Conservation (phyloP, 805 yeast genomes). For the Candida fluviatilis region DNA sequence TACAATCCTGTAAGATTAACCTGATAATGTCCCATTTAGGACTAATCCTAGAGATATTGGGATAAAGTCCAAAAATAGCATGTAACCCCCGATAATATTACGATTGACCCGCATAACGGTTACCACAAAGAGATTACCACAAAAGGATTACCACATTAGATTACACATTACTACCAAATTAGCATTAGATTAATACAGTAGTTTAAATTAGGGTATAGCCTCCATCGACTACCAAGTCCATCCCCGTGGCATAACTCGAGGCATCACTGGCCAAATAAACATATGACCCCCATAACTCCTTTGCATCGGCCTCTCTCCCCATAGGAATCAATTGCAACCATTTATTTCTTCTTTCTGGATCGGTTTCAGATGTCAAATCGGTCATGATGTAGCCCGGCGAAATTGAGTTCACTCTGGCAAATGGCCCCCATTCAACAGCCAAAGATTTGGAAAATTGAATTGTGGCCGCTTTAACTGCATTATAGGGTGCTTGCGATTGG, state of each 20-base stretch:
- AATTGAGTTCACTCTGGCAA: constrained; percentile 40
- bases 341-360: constrained; percentile 24
- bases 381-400: constrained; percentile 43
- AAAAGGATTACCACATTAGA: too few species aligned
- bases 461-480: constrained; percentile 44
- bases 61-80: too few species aligned
- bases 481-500: constrained; percentile 43
- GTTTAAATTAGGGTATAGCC: constrained; percentile 33
- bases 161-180: too few species aligned
- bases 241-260: constrained; percentile 40
- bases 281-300: constrained; percentile 45
- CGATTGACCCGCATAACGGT: too few species aligned
- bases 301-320: constrained; percentile 43
- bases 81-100: too few species aligned
- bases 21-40: too few species aligned
- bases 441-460: constrained; percentile 40
- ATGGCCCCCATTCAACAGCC: constrained; percentile 47
- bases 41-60: too few species aligned
- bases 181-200: too few species aligned
- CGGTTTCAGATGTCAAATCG: constrained; percentile 36
- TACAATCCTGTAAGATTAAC: too few species aligned
- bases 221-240: constrained; percentile 44
- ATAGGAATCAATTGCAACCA: constrained; percentile 42
- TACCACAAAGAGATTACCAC: too few species aligned
- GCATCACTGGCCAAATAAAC: constrained; percentile 43